A percentile compares a stretch with the other conserved stretches of the same genome.
phyloP scores from a whole-genome alignment of 192 early-diverging fungal species.

The Coemansia umbellata region DNA sequence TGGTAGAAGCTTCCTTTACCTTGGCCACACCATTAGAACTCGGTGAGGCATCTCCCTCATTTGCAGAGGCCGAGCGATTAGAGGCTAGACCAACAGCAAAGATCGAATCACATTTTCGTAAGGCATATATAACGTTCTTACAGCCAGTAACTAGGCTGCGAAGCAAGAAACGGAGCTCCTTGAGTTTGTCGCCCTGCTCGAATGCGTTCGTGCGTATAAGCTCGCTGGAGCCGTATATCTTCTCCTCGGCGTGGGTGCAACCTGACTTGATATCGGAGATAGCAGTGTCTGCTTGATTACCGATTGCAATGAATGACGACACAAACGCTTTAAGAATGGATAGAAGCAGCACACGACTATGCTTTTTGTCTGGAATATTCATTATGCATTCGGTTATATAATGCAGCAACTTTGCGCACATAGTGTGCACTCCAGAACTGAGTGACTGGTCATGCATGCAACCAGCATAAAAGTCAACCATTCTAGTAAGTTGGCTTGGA shows the following conservation, averaged over 20 bases:
- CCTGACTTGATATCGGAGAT: conserved; percentile 29
- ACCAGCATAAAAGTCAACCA: conserved; percentile 86
- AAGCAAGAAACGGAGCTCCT: conserved; percentile 81
- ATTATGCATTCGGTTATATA: conserved; percentile 87
- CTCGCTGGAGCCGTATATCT: conserved; percentile 34
- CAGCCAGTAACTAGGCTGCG: conserved; percentile 86
- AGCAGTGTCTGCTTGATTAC: conserved; percentile 21
- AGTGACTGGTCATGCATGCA: conserved; percentile 92
- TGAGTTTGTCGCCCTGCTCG: conserved; percentile 46
- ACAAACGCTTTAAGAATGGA: conserved; percentile 85
- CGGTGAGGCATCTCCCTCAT: background rate
- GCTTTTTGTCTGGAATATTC: conserved; percentile 59
- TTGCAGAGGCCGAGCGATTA: background rate
- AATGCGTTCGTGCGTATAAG: conserved; percentile 46
- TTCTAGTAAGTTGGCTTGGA: conserved; percentile 71
- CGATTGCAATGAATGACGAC: conserved; percentile 44
- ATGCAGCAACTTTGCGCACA: conserved; percentile 91
- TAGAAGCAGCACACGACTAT: conserved; percentile 68
- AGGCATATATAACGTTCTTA: conserved; percentile 72
- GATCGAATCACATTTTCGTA: conserved; percentile 68
- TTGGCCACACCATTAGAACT: no score
- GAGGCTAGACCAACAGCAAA: conserved; percentile 43
- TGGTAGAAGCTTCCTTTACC: background rate
- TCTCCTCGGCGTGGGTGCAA: conserved; percentile 26
- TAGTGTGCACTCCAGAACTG: conserved; percentile 89